A percentile compares a stretch with the other conserved stretches of the same genome.
Evolutionary conservation across 768 basidiomycete genomes (phyloP).

Genomic region (Boletus rubropictus): DNA sequence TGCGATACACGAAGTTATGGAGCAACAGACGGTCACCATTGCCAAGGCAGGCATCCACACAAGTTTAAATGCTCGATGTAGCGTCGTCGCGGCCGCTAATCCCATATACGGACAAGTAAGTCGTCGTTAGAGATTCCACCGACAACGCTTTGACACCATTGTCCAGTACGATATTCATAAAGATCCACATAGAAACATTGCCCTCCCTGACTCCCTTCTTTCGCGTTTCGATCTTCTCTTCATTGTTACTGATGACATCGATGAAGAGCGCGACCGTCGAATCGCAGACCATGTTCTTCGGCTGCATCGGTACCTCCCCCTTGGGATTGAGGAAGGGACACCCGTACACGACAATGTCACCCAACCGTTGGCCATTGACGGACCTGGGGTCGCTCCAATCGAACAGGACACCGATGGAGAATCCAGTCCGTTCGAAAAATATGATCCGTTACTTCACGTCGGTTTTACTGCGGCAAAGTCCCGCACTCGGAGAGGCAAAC

Average conservation of each 20-base stretch:
- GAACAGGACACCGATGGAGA: constrained; percentile 36
- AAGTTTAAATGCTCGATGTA: constrained; percentile 94
- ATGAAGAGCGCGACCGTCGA: constrained; percentile 85
- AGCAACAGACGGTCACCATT: constrained; percentile 98
- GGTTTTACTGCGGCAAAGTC: constrained; percentile 53
- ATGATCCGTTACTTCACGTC: constrained; percentile 89
- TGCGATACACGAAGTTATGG: constrained; percentile 99
- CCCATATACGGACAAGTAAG: constrained; percentile 95
- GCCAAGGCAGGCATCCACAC: constrained; percentile 99
- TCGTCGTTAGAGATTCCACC: constrained; percentile 15
- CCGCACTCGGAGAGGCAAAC: constrained; percentile 56
- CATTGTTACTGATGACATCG: constrained; percentile 96
- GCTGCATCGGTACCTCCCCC: constrained; percentile 94
- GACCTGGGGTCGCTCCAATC: constrained; percentile 44
- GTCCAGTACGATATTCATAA: constrained; percentile 98
- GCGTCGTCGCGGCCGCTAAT: constrained; percentile 96
- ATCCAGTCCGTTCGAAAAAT: constrained; percentile 87
- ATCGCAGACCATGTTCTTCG: constrained; percentile 98
- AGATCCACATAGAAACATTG: constrained; percentile 98
- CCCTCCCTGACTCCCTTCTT: constrained; percentile 92
- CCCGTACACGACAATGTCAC: constrained; percentile 82
- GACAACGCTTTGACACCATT: constrained; percentile 8
- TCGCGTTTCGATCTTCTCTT: constrained; percentile 99
- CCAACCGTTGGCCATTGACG: constrained; percentile 85
- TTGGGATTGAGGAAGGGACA: constrained; percentile 94